Evolutionary conservation across 768 basidiomycete species (phyloP).

Genomic region (Tephrocybe sp.): DNA sequence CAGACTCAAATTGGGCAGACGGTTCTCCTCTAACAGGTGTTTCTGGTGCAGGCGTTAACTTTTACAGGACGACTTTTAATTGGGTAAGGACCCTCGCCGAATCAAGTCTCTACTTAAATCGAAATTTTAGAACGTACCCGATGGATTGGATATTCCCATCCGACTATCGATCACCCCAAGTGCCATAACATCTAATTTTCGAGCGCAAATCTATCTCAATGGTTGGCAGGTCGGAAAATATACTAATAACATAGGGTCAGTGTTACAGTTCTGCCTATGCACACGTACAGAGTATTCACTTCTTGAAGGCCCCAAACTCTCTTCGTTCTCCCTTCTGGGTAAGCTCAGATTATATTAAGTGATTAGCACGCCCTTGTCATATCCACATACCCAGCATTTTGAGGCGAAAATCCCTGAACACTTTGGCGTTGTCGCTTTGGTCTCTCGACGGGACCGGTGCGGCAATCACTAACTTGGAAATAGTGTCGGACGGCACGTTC

Average conservation of each 20-base stretch:
- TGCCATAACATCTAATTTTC: constrained; percentile 41
- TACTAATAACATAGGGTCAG: constrained; percentile 47
- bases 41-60: constrained; percentile 38
- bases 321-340: constrained; percentile 50
- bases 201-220: constrained; percentile 48
- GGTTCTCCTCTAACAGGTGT: constrained; percentile 31
- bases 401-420: constrained; percentile 39
- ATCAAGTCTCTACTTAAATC: background rate
- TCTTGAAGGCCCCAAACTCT: constrained; percentile 39
- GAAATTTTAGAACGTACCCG: constrained; percentile 30
- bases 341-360: constrained; percentile 7
- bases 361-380: background rate
- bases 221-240: constrained; percentile 56
- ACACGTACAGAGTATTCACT: background rate
- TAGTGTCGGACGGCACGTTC: constrained; percentile 45
- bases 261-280: background rate
- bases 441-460: constrained; percentile 42
- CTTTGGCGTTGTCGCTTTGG: constrained; percentile 47
- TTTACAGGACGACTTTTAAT: constrained; percentile 40
- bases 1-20: constrained; percentile 34
- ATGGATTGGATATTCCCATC: constrained; percentile 41
- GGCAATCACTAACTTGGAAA: constrained; percentile 35
- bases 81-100: constrained; percentile 23
- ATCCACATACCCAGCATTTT: constrained; percentile 30
- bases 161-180: constrained; percentile 44